Conservation (phyloP, 352 stramenopile genomes). For the Pythium rishiriense region DNA sequence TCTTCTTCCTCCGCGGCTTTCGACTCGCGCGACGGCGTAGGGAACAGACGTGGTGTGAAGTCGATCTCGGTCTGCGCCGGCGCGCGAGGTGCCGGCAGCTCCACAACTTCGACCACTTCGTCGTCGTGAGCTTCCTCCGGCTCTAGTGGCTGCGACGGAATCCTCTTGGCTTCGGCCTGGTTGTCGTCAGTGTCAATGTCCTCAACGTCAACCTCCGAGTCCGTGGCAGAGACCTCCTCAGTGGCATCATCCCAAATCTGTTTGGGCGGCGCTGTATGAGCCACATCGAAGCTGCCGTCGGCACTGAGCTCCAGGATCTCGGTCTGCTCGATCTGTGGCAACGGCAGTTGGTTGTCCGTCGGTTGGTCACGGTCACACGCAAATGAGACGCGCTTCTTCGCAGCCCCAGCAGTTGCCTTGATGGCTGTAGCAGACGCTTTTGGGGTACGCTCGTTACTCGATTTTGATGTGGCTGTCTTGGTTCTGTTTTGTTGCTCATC, state of each 20-base stretch:
- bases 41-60: constrained; percentile 81
- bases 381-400: constrained; percentile 40
- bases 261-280: constrained; percentile 3
- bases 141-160: too few relatives aligned
- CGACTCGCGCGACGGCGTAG: constrained; percentile 75
- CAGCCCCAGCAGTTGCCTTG: neutral
- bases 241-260: constrained; percentile 4
- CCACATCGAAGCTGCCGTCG: constrained; percentile 58
- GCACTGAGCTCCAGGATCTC: constrained; percentile 52
- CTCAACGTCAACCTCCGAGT: constrained; percentile 13
- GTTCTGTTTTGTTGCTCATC: neutral
- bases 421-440: neutral
- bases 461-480: neutral
- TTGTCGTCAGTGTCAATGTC: constrained; percentile 10
- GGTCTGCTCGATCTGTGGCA: neutral
- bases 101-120: constrained; percentile 11
- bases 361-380: constrained; percentile 5
- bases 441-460: neutral
- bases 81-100: constrained; percentile 42
- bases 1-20: constrained; percentile 81
- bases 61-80: constrained; percentile 48
- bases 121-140: neutral
- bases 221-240: neutral
- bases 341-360: neutral
- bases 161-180: neutral